Conservation (phyloP, 2,329 filamentous ascomycete genomes). For the Fusarium bulbicola region DNA sequence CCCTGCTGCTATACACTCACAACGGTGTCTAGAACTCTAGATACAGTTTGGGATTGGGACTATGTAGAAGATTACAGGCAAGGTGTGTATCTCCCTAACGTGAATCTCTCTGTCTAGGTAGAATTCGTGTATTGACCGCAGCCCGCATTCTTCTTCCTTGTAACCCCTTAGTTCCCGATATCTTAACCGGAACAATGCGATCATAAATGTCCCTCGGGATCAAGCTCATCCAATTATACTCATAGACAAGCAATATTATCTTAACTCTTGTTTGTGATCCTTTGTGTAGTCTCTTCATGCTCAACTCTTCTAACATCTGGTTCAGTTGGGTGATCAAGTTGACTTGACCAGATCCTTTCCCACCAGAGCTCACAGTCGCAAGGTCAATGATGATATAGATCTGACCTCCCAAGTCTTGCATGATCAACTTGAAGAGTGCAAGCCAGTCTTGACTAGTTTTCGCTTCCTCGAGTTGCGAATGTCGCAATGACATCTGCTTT, state of each 20-base stretch:
- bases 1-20: neutral
- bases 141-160: neutral
- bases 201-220: neutral
- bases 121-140: neutral
- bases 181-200: neutral
- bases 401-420: neutral
- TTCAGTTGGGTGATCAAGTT: neutral
- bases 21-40: too few species aligned
- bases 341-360: neutral
- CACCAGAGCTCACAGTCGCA: neutral
- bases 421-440: neutral
- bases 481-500: neutral
- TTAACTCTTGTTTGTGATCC: neutral
- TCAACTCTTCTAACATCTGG: neutral
- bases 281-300: rapidly evolving
- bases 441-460: neutral
- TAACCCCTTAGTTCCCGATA: neutral
- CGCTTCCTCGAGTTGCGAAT: neutral
- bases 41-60: neutral
- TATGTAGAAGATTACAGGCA: neutral
- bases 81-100: neutral
- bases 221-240: neutral
- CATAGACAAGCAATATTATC: neutral
- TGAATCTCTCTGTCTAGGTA: neutral
- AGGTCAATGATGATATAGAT: conserved; percentile 13